Percentiles rank a stretch among this genome's conserved stretches.
Evolutionary conservation across 78 protist genomes (phyloP).

Genomic region (Dictyostelium firmibasis): DNA sequence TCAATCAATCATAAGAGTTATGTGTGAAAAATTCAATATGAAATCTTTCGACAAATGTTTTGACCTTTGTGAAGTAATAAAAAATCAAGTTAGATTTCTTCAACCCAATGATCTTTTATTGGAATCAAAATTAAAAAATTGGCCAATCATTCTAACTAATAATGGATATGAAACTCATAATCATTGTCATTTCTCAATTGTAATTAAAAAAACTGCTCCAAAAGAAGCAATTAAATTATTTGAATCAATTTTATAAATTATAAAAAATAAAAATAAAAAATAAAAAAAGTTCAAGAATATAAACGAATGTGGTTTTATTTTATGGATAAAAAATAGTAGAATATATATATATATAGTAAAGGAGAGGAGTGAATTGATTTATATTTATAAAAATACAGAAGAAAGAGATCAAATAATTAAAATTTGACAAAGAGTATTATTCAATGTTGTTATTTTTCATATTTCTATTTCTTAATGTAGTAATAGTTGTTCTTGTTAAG

Average conservation of each 20-base stretch:
- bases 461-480: neutral
- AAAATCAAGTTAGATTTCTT: constrained; percentile 16
- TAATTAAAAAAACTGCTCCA: constrained; percentile 47
- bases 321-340: too few relatives aligned
- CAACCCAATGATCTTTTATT: neutral
- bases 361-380: too few relatives aligned
- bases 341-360: too few relatives aligned
- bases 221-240: constrained; percentile 11
- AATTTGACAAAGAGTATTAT: too few relatives aligned
- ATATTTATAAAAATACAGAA: neutral
- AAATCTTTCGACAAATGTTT: constrained; percentile 57
- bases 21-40: constrained; percentile 68
- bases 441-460: neutral
- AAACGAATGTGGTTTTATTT: too few relatives aligned
- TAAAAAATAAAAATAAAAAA: neutral
- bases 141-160: constrained; percentile 44
- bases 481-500: neutral
- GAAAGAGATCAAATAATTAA: neutral
- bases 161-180: constrained; percentile 11
- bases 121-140: constrained; percentile 8
- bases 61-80: constrained; percentile 40
- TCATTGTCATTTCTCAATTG: constrained; percentile 38
- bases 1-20: neutral
- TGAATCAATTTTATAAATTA: neutral
- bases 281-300: too few relatives aligned